A percentile compares a stretch with the other conserved stretches of the same genome.
Evolutionary conservation across 768 basidiomycete genomes (phyloP).

Genomic region (Termitomyces sp.): DNA sequence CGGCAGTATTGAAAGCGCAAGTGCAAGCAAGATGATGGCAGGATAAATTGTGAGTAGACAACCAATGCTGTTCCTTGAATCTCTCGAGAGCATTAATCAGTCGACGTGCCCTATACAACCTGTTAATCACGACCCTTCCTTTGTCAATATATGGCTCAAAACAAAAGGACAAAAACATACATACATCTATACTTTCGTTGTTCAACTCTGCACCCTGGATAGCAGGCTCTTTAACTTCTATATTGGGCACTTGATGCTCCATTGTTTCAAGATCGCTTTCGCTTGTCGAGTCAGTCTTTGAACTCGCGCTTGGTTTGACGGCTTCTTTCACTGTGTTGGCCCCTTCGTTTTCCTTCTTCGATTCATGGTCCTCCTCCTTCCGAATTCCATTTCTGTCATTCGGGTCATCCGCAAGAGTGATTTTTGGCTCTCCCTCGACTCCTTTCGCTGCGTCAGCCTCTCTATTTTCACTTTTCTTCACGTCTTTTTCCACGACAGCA

Average conservation of each 20-base stretch:
- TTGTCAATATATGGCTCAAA: not conserved
- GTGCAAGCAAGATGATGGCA: not conserved
- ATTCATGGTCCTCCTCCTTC: not conserved
- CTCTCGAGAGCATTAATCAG: not conserved
- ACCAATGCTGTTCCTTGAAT: too few relatives aligned
- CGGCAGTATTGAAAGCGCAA: not conserved
- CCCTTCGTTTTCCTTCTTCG: not conserved
- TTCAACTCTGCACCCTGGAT: not conserved
- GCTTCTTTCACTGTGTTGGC: not conserved
- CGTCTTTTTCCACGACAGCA: not conserved
- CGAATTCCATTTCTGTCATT: not conserved
- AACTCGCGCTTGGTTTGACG: not conserved
- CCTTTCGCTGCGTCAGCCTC: not conserved
- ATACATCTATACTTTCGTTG: not conserved
- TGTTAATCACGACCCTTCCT: too few relatives aligned
- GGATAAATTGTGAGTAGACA: not conserved
- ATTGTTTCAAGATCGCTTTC: not conserved
- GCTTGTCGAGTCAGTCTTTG: not conserved
- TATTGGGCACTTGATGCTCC: not conserved
- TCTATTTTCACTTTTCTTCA: not conserved
- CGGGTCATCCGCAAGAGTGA: not conserved
- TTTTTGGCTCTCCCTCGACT: too few relatives aligned
- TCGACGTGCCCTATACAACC: not conserved
- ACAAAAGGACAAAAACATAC: not conserved
- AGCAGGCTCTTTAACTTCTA: not conserved